Percentiles rank a stretch among this genome's conserved stretches.
Conservation (phyloP, 2,329 filamentous ascomycete species). For the Nothophaeocryptopus gaeumannii region DNA sequence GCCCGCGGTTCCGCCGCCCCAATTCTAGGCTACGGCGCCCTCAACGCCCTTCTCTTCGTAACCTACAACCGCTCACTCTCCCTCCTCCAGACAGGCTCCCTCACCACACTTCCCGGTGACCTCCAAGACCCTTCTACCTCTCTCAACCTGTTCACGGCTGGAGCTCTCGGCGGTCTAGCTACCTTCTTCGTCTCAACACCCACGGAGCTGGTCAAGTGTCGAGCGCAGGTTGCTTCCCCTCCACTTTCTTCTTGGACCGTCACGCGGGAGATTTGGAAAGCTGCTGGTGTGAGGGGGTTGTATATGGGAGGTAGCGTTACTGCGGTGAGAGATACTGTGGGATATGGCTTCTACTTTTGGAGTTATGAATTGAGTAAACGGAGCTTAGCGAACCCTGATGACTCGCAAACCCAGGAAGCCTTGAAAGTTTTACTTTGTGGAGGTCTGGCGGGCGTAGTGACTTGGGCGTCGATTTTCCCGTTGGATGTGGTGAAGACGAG, state of each 20-base stretch:
- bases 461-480: slow-evolving; percentile 88
- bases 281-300: slow-evolving; percentile 60
- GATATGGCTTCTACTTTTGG: slow-evolving; percentile 99
- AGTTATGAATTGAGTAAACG: slow-evolving; percentile 76
- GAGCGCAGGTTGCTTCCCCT: slow-evolving; percentile 64
- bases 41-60: slow-evolving; percentile 74
- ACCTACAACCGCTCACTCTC: slow-evolving; percentile 82
- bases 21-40: slow-evolving; percentile 81
- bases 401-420: slow-evolving; percentile 26
- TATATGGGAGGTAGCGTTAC: slow-evolving; percentile 82
- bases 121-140: slow-evolving; percentile 21
- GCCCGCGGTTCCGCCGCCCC: slow-evolving; percentile 72
- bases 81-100: slow-evolving; percentile 48
- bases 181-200: slow-evolving; percentile 84
- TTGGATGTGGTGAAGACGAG: slow-evolving; percentile 90
- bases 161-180: slow-evolving; percentile 75
- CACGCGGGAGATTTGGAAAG: slow-evolving; percentile 33
- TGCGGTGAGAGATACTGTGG: slow-evolving; percentile 76
- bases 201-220: slow-evolving; percentile 87
- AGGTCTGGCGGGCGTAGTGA: slow-evolving; percentile 79
- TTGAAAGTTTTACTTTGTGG: slow-evolving; percentile 66
- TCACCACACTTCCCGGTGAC: slow-evolving; percentile 7
- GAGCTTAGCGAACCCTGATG: slow-evolving; percentile 50
- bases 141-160: slow-evolving; percentile 63
- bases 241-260: slow-evolving; percentile 30